Conservation (phyloP, 176 grass and related monocot species). For the Phragmites australis region DNA sequence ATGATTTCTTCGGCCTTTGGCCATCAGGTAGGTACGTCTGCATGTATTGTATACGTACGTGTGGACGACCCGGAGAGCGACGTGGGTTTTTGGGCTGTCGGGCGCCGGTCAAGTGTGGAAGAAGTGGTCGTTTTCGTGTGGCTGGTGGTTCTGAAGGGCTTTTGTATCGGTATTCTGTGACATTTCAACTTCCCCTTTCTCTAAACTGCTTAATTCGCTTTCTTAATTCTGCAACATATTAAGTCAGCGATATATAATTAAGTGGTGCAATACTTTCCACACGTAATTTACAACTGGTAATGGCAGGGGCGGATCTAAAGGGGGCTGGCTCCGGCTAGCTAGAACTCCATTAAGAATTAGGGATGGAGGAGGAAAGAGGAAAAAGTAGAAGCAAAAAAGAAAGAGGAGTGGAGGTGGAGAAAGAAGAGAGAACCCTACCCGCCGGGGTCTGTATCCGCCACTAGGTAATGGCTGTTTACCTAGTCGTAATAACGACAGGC, state of each 20-base stretch:
- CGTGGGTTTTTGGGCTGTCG: background rate
- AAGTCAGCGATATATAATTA: background rate
- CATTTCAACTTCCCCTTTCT: conserved; percentile 24
- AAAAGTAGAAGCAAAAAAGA: too few relatives aligned
- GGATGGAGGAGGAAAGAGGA: too few relatives aligned
- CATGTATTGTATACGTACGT: background rate
- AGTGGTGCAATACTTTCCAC: background rate
- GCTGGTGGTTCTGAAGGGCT: background rate
- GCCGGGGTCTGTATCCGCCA: too few relatives aligned
- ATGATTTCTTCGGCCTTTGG: background rate
- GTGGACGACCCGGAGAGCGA: background rate
- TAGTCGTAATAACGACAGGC: background rate
- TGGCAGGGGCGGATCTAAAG: too few relatives aligned
- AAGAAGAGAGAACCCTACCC: too few relatives aligned
- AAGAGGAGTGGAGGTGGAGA: too few relatives aligned
- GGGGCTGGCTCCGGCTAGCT: too few relatives aligned
- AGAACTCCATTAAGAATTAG: too few relatives aligned
- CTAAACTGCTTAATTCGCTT: background rate
- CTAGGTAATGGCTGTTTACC: background rate
- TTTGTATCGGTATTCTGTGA: background rate
- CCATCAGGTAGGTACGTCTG: background rate
- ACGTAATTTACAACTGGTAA: background rate
- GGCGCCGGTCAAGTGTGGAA: background rate
- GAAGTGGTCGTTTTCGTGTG: conserved; percentile 13
- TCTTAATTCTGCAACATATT: background rate